Base-by-base conservation (phyloP, 2,329 filamentous ascomycete genomes). In the Escovopsis weberi region DNA sequence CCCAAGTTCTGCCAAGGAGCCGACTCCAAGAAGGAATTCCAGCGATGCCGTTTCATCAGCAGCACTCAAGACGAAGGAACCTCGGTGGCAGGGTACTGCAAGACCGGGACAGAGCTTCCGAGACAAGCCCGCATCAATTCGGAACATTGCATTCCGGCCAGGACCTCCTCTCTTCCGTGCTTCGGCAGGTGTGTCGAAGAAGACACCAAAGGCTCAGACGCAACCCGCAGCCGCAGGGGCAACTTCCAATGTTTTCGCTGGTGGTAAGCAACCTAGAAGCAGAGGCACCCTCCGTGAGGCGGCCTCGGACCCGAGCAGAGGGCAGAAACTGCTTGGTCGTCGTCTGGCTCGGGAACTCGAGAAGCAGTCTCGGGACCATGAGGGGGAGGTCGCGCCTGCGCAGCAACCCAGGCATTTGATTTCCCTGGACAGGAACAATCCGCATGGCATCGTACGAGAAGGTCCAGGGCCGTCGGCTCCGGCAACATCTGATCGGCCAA, bases 181-280 rank as follows among this genome's bases (percentile, higher is more conserved):
- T 3, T 11, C 28, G 11, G 28, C 28, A 32, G 28, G 8, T 32
- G 28, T 11, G 28, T 12, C 35, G 9, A 37, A 37, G 23, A 37
- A 23, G 18, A 37, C 15, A 23, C n/a, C 18, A 12, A 18, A 12
- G 9, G 18, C 23, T 37, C 34, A 40, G 23, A 32, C 30, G 8
- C 11, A 10, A 44, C 26, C 37, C 37, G 10, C 40, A 37, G 15
- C 37, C 37, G 10, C 40, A 34, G 15, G 10, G 18, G 38, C 37
- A 6, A 47, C 43, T 26, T 42, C 42, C 28, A 75, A 74, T 44
- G 62, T 74, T 1, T 74, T 74, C 39, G 47, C 54, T 6, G 59
- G 59, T 9, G 69, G 70, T 2, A 68, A 59, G 44, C 54, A 49
- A 26, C 55, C 51, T 28, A 68, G 63, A 46, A 50, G 52, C 18